Evolutionary conservation across 345 rosid genomes (phyloP).

Genomic region (Microcos paniculata): DNA sequence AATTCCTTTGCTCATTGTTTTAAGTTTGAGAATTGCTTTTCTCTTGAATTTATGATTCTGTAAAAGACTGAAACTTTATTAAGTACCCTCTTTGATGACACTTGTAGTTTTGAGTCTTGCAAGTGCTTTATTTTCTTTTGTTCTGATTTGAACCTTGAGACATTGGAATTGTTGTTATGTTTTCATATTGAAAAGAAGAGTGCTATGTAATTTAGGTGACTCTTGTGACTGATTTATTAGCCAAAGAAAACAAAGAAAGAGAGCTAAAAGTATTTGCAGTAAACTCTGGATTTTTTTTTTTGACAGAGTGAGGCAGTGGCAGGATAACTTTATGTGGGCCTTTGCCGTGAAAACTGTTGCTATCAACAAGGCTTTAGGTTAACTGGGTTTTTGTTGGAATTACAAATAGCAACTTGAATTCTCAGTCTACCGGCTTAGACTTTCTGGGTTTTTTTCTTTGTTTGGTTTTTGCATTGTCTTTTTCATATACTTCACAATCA

Average conservation of each 20-base stretch:
- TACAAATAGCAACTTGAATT: slow-evolving; percentile 39
- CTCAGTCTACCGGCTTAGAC: slow-evolving; percentile 24
- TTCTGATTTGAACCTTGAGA: neutral
- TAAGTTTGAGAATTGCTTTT: neutral
- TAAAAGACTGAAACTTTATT: neutral
- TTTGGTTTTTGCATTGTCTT: slow-evolving; percentile 42
- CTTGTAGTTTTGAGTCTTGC: neutral
- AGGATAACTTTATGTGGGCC: slow-evolving; percentile 41
- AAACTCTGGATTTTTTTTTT: slow-evolving; percentile 14
- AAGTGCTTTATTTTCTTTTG: neutral
- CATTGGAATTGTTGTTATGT: neutral
- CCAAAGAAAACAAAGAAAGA: slow-evolving; percentile 28
- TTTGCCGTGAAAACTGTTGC: slow-evolving; percentile 55
- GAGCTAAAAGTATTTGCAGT: slow-evolving; percentile 23
- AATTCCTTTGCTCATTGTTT: slow-evolving; percentile 2
- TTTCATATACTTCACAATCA: slow-evolving; percentile 39
- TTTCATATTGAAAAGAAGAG: neutral
- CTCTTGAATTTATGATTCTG: neutral
- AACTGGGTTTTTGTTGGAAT: slow-evolving; percentile 36
- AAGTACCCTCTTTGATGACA: neutral
- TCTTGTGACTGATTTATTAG: slow-evolving; percentile 19
- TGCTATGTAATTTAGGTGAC: slow-evolving; percentile 11
- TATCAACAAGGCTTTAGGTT: slow-evolving; percentile 27
- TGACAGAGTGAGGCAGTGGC: slow-evolving; percentile 13
- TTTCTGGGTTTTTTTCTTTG: slow-evolving; percentile 42